These are phyloP conservation scores for Blumeriella jaapii DNA, from an alignment of 2,329 filamentous ascomycete species.

Conservation along the genomic window DNA sequence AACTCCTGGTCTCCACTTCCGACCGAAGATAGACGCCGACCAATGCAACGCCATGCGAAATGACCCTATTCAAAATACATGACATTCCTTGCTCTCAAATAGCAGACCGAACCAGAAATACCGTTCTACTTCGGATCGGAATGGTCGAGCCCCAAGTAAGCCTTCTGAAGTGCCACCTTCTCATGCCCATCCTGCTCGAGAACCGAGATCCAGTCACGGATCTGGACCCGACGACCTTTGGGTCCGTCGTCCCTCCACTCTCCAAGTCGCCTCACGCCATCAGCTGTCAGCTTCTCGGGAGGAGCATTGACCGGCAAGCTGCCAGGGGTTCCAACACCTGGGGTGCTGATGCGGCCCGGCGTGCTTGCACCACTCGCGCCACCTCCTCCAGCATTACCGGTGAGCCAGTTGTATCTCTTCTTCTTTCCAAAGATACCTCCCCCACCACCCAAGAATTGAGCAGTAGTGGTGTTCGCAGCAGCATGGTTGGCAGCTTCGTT, in stretches of 20 bases:
- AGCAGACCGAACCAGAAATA: background rate
- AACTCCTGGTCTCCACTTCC: slow-evolving; percentile 4
- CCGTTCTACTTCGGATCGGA: slow-evolving; percentile 18
- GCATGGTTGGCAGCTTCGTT: slow-evolving; percentile 70
- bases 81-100: slow-evolving; percentile 2
- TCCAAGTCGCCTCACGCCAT: slow-evolving; percentile 55
- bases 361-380: slow-evolving; percentile 40
- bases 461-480: slow-evolving; percentile 73
- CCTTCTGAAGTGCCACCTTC: slow-evolving; percentile 44
- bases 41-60: slow-evolving; percentile 18
- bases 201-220: slow-evolving; percentile 70
- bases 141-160: slow-evolving; percentile 22
- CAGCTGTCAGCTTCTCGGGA: slow-evolving; percentile 37
- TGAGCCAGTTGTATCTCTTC: slow-evolving; percentile 72
- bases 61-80: slow-evolving; percentile 13
- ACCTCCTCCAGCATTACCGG: slow-evolving; percentile 31
- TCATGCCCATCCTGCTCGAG: slow-evolving; percentile 70
- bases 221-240: slow-evolving; percentile 67
- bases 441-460: slow-evolving; percentile 59
- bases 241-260: slow-evolving; percentile 67
- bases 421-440: slow-evolving; percentile 46
- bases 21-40: slow-evolving; percentile 10
- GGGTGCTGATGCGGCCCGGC: slow-evolving; percentile 28
- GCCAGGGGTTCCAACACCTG: slow-evolving; percentile 28
- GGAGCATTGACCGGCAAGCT: slow-evolving; percentile 28